Evolutionary conservation across 371 early-diverging fungal genomes (phyloP).

Genomic region (Rhizopus microsporus): DNA sequence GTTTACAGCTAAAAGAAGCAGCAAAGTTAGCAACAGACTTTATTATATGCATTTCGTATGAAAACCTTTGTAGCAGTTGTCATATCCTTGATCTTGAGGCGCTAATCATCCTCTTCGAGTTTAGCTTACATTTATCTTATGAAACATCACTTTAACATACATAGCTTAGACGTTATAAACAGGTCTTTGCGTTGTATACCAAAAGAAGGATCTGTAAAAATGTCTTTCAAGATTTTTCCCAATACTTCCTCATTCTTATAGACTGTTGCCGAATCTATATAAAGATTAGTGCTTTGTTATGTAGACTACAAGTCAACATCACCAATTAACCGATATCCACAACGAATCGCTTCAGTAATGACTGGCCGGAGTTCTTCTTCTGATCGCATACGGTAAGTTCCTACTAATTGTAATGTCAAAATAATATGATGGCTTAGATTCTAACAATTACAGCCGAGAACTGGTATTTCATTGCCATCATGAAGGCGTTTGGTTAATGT

Average conservation of each 20-base stretch:
- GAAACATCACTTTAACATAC: constrained; percentile 40
- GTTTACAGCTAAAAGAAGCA: constrained; percentile 42
- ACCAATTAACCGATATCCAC: constrained; percentile 78
- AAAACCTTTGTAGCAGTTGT: constrained; percentile 58
- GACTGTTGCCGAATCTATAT: constrained; percentile 69
- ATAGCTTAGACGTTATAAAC: constrained; percentile 94
- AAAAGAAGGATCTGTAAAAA: constrained; percentile 57
- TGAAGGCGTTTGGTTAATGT: no score
- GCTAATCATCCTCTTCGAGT: constrained; percentile 38
- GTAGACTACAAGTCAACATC: constrained; percentile 7
- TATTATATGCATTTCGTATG: background rate
- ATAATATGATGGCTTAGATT: background rate
- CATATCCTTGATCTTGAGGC: constrained; percentile 83
- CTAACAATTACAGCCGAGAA: constrained; percentile 19
- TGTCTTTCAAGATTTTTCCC: constrained; percentile 67
- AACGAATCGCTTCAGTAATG: constrained; percentile 56
- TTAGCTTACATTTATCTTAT: background rate
- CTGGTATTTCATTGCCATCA: constrained; percentile 16
- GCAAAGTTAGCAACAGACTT: no score
- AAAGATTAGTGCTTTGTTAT: background rate
- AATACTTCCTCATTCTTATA: constrained; percentile 88
- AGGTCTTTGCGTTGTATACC: constrained; percentile 77
- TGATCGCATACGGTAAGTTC: constrained; percentile 69
- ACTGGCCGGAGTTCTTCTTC: constrained; percentile 46
- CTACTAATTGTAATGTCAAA: constrained; percentile 45